Conservation (phyloP, 495 filamentous ascomycete species). For the Apiosordaria backusii region DNA sequence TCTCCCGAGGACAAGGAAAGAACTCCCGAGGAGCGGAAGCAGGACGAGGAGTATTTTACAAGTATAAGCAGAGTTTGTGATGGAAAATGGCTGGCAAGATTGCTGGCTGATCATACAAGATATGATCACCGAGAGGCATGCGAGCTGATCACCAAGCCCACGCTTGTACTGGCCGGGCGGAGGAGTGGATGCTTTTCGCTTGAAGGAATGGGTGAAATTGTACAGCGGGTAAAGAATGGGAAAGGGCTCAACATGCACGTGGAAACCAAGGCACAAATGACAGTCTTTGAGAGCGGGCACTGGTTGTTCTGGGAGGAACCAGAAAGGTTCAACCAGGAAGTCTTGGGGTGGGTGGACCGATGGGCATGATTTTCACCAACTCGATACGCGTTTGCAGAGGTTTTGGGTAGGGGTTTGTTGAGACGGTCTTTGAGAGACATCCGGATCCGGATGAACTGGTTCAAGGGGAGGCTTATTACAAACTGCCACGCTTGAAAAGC, state of each 20-base stretch:
- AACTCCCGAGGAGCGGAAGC: conserved; percentile 18
- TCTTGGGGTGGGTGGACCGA: conserved; percentile 32
- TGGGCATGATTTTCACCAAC: conserved; percentile 8
- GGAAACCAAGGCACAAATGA: conserved; percentile 26
- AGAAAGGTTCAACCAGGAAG: conserved; percentile 37
- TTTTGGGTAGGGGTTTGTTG: no score
- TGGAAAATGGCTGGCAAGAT: conserved; percentile 37
- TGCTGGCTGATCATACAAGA: conserved; percentile 46
- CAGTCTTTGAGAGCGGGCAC: conserved; percentile 41
- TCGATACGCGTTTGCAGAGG: no score
- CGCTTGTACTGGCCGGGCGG: conserved; percentile 39
- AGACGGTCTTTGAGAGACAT: no score
- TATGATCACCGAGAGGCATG: conserved; percentile 48
- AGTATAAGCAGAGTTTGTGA: conserved; percentile 36
- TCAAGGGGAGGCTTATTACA: no score
- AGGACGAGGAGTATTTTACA: conserved; percentile 42
- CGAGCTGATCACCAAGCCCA: conserved; percentile 28
- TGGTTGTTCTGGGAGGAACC: conserved; percentile 50
- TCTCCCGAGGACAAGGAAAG: conserved; percentile 9
- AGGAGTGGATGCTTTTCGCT: conserved; percentile 45
- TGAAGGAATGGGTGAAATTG: conserved; percentile 40
- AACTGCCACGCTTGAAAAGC: no score
- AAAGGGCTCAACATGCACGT: background rate
- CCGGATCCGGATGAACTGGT: no score
- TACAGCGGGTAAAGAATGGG: conserved; percentile 26